Percentiles rank a stretch among this genome's conserved stretches.
These are phyloP conservation scores for Ilex paraguariensis DNA, from an alignment of 305 asterid species.

Conservation along the genomic window DNA sequence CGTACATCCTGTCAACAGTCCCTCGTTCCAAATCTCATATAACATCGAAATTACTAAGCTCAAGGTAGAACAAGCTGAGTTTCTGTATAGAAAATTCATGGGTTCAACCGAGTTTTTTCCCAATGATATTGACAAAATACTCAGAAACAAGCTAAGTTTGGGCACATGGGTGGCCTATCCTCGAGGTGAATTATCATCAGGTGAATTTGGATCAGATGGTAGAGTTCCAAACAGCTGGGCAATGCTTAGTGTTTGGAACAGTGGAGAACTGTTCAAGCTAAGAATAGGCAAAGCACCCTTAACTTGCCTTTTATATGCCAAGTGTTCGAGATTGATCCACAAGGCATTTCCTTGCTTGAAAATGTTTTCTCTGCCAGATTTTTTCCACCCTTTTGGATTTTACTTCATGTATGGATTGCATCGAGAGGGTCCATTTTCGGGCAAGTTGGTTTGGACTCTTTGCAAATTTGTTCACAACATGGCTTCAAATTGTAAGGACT, in stretches of 20 bases:
- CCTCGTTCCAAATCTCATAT: background rate
- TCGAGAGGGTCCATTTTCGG: conserved; percentile 29
- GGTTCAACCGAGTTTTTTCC: conserved; percentile 32
- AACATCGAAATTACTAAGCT: conserved; percentile 23
- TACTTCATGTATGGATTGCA: conserved; percentile 32
- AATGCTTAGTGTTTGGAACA: conserved; percentile 37
- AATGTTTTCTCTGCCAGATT: conserved; percentile 19
- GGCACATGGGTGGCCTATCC: conserved; percentile 38
- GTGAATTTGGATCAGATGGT: conserved; percentile 10
- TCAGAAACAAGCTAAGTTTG: conserved; percentile 24
- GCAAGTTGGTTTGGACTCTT: conserved; percentile 25
- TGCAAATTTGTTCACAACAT: conserved; percentile 31
- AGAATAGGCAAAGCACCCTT: conserved; percentile 26
- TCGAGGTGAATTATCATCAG: conserved; percentile 2
- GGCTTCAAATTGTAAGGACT: conserved; percentile 20
- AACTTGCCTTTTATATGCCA: conserved; percentile 20
- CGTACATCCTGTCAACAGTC: conserved; percentile 21
- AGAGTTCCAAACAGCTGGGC: conserved; percentile 34
- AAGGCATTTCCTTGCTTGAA: conserved; percentile 24
- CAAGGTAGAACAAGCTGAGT: conserved; percentile 25
- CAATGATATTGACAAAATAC: conserved; percentile 26
- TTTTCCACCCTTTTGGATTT: conserved; percentile 28
- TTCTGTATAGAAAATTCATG: conserved; percentile 29
- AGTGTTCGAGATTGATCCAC: conserved; percentile 12
- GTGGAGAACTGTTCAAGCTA: conserved; percentile 24